Percentiles rank a stretch among this genome's conserved stretches.
Conservation (phyloP, 2,329 filamentous ascomycete genomes). For the Eurotiales sp. region DNA sequence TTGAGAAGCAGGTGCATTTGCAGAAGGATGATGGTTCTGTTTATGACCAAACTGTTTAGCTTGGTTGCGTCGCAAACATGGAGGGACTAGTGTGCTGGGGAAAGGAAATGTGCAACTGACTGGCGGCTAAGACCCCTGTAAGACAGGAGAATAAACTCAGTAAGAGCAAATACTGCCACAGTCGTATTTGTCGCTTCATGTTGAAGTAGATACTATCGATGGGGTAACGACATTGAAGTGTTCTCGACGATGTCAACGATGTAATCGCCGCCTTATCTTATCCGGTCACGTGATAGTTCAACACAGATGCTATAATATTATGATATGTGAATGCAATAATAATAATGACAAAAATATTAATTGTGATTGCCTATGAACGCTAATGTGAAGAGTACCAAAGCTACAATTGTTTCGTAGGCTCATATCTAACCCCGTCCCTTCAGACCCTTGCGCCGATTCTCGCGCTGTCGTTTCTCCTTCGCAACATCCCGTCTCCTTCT, state of each 20-base stretch:
- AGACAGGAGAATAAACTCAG: slow-evolving; percentile 25
- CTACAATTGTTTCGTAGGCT: background rate
- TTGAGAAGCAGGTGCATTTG: slow-evolving; percentile 67
- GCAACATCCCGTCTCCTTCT: slow-evolving; percentile 56
- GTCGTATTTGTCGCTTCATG: slow-evolving; percentile 20
- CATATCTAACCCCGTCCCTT: slow-evolving; percentile 30
- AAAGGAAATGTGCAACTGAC: slow-evolving; percentile 27
- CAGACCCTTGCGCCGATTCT: slow-evolving; percentile 53
- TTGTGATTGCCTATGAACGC: background rate
- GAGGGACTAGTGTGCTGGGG: too few species aligned
- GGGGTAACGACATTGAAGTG: slow-evolving; percentile 15
- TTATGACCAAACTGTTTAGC: background rate
- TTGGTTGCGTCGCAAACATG: background rate
- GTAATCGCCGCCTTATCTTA: background rate
- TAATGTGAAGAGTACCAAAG: too few species aligned
- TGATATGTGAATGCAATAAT: too few species aligned
- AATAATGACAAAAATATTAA: background rate
- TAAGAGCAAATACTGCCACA: slow-evolving; percentile 22
- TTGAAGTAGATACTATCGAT: slow-evolving; percentile 5
- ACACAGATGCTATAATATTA: background rate
- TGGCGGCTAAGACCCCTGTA: slow-evolving; percentile 31
- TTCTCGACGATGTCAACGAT: background rate
- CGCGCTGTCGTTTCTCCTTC: slow-evolving; percentile 58
- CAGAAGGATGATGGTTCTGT: slow-evolving; percentile 59
- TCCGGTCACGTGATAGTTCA: slow-evolving; percentile 12